Conservation (phyloP, 2,329 filamentous ascomycete species). For the Colletotrichum nymphaeae region DNA sequence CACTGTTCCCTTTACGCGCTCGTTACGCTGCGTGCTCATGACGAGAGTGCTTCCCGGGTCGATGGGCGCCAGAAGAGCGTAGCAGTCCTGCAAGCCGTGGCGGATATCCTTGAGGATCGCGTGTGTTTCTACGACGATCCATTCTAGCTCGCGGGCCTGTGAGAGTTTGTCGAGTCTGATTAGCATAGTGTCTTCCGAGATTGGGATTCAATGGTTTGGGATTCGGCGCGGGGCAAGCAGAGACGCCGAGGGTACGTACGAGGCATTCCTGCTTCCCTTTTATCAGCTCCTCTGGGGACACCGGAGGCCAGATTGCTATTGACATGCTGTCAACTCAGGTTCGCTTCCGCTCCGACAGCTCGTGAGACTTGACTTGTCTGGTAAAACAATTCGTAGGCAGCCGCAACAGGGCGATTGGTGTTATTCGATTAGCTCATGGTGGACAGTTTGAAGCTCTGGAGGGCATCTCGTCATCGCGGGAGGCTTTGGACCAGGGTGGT, state of each 20-base stretch:
- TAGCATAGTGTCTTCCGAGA: conserved; percentile 41
- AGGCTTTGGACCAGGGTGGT: conserved; percentile 1
- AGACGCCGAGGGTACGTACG: conserved; percentile 49
- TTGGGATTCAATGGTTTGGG: not conserved
- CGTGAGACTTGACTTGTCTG: not conserved
- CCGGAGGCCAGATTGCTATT: conserved; percentile 68
- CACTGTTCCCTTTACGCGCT: conserved; percentile 91
- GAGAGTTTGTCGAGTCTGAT: conserved; percentile 40
- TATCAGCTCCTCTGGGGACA: conserved; percentile 63
- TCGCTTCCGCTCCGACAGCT: not conserved
- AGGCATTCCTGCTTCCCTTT: conserved; percentile 60
- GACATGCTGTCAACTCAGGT: conserved; percentile 56
- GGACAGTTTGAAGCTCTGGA: conserved; percentile 10
- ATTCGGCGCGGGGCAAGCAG: no score
- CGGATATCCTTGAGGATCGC: conserved; percentile 62
- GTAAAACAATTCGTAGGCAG: not conserved
- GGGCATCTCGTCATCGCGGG: conserved; percentile 22
- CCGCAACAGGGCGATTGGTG: conserved; percentile 17
- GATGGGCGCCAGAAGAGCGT: conserved; percentile 83
- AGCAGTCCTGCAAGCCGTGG: conserved; percentile 86
- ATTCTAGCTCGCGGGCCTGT: conserved; percentile 64
- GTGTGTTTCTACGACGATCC: conserved; percentile 64
- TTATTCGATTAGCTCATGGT: conserved; percentile 16
- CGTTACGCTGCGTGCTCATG: conserved; percentile 86
- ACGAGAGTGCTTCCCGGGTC: conserved; percentile 91